Evolutionary conservation across 352 stramenopile genomes (phyloP).

Genomic region (Phytopythium mirpurense): DNA sequence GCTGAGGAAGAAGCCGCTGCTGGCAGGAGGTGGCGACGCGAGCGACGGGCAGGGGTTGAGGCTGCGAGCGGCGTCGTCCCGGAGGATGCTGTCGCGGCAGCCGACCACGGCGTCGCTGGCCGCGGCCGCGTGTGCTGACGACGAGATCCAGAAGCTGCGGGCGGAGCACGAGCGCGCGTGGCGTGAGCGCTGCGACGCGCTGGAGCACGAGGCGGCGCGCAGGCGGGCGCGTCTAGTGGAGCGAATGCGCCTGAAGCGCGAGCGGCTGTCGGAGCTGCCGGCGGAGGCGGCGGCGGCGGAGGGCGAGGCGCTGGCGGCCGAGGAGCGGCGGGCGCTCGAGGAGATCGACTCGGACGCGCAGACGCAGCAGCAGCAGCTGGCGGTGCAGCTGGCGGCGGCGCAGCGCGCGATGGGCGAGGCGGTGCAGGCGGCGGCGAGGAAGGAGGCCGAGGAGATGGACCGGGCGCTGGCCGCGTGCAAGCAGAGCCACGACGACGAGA

Average conservation of each 20-base stretch:
- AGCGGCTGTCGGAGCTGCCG: neutral
- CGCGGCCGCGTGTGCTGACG: slow-evolving; percentile 10
- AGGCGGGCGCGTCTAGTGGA: slow-evolving; percentile 21
- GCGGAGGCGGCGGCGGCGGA: neutral
- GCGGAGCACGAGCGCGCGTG: slow-evolving; percentile 19
- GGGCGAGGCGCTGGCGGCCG: slow-evolving; percentile 5
- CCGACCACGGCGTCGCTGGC: slow-evolving; percentile 7
- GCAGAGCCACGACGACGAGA: slow-evolving; percentile 24
- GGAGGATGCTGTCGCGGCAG: neutral
- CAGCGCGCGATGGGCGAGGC: slow-evolving; percentile 5
- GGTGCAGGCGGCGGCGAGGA: slow-evolving; percentile 15
- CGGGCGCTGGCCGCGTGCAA: slow-evolving; percentile 15
- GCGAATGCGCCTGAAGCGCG: slow-evolving; percentile 26
- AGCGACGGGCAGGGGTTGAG: neutral
- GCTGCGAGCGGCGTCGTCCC: neutral
- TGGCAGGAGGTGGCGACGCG: too few species aligned
- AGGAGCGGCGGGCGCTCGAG: slow-evolving; percentile 17
- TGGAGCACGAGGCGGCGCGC: slow-evolving; percentile 23
- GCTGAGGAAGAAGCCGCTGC: slow-evolving; percentile 11
- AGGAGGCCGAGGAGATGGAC: slow-evolving; percentile 29
- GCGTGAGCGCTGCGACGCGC: slow-evolving; percentile 13
- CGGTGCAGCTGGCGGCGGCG: slow-evolving; percentile 7
- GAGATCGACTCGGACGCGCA: slow-evolving; percentile 15
- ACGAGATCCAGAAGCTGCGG: slow-evolving; percentile 24
- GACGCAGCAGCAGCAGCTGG: slow-evolving; percentile 15